phyloP scores from a whole-genome alignment of 306 rosid species.

The Prunus davidiana region DNA sequence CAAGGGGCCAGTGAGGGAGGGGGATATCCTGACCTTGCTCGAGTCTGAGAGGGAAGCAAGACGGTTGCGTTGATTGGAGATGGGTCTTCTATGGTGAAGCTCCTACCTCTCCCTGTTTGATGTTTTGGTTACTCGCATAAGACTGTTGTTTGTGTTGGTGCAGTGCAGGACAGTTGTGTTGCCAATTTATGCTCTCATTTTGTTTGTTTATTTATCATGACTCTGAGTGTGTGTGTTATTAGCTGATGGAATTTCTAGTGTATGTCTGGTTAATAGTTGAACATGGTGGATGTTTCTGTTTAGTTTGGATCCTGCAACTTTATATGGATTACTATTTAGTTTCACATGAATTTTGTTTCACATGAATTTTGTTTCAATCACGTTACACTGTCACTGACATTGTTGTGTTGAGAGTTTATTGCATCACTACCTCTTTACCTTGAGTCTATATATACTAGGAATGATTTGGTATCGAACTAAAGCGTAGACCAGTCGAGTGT shows the following conservation, averaged over 20 bases:
- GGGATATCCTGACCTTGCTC: conserved; percentile 45
- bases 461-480: too few relatives aligned
- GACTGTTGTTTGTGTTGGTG: not conserved
- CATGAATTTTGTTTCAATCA: not conserved
- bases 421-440: too few relatives aligned
- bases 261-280: not conserved
- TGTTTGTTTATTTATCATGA: not conserved
- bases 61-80: conserved; percentile 37
- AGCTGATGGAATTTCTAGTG: not conserved
- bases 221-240: too few relatives aligned
- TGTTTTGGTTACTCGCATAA: not conserved
- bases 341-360: not conserved
- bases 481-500: too few relatives aligned
- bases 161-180: not conserved
- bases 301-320: not conserved
- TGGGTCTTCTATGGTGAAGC: not conserved
- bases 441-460: too few relatives aligned
- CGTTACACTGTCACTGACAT: not conserved
- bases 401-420: not conserved
- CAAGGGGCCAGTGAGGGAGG: conserved; percentile 26
- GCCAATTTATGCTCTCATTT: not conserved
- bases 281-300: not conserved
- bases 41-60: conserved; percentile 59
- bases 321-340: not conserved
- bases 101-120: not conserved